phyloP scores from a whole-genome alignment of 2,329 filamentous ascomycete genomes.

The Alternaria tenuissima region DNA sequence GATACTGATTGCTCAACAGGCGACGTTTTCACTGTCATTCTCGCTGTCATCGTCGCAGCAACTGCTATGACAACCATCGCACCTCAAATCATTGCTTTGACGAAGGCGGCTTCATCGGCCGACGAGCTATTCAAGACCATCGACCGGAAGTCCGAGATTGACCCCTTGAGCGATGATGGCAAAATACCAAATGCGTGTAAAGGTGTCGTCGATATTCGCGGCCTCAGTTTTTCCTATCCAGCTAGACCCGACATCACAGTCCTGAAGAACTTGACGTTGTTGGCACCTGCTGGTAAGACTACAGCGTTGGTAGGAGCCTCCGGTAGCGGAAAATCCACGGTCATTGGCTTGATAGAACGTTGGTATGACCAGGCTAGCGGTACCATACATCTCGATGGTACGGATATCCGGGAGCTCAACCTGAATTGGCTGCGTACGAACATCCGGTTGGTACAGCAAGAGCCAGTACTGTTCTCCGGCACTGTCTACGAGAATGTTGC shows the following conservation, averaged over 20 bases:
- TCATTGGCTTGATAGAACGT: constrained; percentile 76
- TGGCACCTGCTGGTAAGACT: constrained; percentile 85
- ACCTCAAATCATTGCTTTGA: constrained; percentile 80
- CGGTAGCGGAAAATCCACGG: constrained; percentile 92
- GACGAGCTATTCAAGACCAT: constrained; percentile 63
- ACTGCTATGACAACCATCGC: constrained; percentile 84
- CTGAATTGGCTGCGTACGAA: constrained; percentile 91
- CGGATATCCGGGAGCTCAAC: constrained; percentile 80
- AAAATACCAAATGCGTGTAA: constrained; percentile 28
- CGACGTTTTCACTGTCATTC: constrained; percentile 40
- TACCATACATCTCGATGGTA: constrained; percentile 41
- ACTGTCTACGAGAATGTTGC: constrained; percentile 89
- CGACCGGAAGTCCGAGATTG: constrained; percentile 81
- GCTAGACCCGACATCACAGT: constrained; percentile 88
- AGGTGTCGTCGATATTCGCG: constrained; percentile 73
- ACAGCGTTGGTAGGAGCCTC: constrained; percentile 94
- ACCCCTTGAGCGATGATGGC: constrained; percentile 54
- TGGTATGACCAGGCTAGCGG: constrained; percentile 49
- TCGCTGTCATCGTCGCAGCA: constrained; percentile 54
- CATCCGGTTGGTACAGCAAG: constrained; percentile 88
- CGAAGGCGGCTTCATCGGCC: constrained; percentile 45
- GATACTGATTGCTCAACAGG: constrained; percentile 9
- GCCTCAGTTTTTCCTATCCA: constrained; percentile 91
- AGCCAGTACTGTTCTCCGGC: constrained; percentile 86
- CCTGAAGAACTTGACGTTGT: constrained; percentile 80